These are phyloP conservation scores for Neckera pumila DNA, from an alignment of 225 moss, liverwort and hornwort genomes.

Conservation along the genomic window DNA sequence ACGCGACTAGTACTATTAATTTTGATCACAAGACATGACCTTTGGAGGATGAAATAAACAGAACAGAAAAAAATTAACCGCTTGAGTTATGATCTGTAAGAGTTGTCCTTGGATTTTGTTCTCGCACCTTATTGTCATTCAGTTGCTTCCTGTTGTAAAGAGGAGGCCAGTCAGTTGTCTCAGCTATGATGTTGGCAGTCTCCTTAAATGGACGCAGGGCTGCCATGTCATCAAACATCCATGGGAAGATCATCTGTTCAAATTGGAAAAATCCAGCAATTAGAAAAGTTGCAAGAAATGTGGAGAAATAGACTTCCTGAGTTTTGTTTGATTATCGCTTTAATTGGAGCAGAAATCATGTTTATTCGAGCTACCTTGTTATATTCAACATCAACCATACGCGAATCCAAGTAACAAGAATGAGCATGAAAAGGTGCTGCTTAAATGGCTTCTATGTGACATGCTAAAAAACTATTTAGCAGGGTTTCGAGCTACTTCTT, in stretches of 20 bases:
- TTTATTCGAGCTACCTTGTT: not conserved
- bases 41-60: not conserved
- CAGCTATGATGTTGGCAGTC: constrained; percentile 68
- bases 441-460: not conserved
- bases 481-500: not conserved
- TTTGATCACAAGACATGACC: not conserved
- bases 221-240: constrained; percentile 93
- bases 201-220: constrained; percentile 76
- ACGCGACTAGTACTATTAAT: not conserved
- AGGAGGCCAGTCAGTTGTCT: constrained; percentile 66
- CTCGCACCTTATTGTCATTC: constrained; percentile 51
- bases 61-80: not conserved
- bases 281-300: not conserved
- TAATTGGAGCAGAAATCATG: not conserved
- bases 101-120: not conserved
- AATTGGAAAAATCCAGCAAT: not conserved
- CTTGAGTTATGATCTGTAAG: not conserved
- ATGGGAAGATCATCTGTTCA: constrained; percentile 85
- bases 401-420: not conserved
- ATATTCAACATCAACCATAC: not conserved
- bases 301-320: not conserved
- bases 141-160: constrained; percentile 62
- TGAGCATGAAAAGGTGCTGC: not conserved
- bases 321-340: not conserved
- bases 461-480: not conserved